These are phyloP conservation scores for Phytopythium sindhum DNA, from an alignment of 352 stramenopile species.

Conservation along the genomic window DNA sequence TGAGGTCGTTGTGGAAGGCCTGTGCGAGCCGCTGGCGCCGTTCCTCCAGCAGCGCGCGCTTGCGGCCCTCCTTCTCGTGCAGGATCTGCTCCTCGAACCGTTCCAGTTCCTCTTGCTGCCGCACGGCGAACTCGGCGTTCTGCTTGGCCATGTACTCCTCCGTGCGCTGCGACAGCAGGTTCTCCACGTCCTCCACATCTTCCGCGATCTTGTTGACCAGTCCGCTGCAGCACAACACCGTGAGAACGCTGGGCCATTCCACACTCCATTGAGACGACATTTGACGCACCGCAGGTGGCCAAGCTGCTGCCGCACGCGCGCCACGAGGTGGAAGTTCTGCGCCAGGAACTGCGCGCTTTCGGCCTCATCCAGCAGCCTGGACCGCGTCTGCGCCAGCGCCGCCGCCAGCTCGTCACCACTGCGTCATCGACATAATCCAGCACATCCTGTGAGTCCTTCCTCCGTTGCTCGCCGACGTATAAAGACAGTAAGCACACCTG, in stretches of 20 bases:
- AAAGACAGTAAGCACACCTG: slow-evolving; percentile 26
- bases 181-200: slow-evolving; percentile 68
- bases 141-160: slow-evolving; percentile 72
- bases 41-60: slow-evolving; percentile 50
- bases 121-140: slow-evolving; percentile 66
- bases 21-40: slow-evolving; percentile 49
- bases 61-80: slow-evolving; percentile 60
- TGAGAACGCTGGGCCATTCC: too few relatives aligned
- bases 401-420: slow-evolving; percentile 54
- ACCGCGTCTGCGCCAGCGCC: slow-evolving; percentile 33
- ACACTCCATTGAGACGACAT: too few relatives aligned
- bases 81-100: slow-evolving; percentile 61
- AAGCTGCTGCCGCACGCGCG: slow-evolving; percentile 52
- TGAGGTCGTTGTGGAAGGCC: slow-evolving; percentile 73
- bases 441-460: slow-evolving; percentile 9
- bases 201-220: slow-evolving; percentile 57
- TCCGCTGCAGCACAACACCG: background rate
- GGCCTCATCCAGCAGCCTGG: slow-evolving; percentile 53
- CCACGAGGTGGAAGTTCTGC: slow-evolving; percentile 61
- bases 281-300: slow-evolving; percentile 35
- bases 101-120: slow-evolving; percentile 75
- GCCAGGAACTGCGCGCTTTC: slow-evolving; percentile 66
- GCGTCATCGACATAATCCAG: slow-evolving; percentile 1
- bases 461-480: background rate
- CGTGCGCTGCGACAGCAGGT: slow-evolving; percentile 56